phyloP scores from a whole-genome alignment of 495 filamentous ascomycete species.

The Hypomontagnella submonticulosa region DNA sequence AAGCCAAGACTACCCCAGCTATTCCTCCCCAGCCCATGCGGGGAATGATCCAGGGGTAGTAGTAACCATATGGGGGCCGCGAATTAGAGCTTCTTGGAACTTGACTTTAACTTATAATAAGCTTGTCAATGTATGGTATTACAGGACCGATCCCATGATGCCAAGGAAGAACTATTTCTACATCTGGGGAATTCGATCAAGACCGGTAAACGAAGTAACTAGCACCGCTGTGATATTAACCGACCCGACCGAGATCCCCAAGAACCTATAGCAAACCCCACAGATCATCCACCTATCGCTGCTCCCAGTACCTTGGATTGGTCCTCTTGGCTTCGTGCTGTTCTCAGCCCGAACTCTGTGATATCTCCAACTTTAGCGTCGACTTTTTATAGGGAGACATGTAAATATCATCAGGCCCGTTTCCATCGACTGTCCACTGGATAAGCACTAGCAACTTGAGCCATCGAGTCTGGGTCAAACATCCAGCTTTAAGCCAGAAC shows the following conservation, averaged over 20 bases:
- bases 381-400: background rate
- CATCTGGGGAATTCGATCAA: constrained; percentile 8
- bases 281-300: constrained; percentile 44
- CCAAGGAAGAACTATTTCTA: constrained; percentile 7
- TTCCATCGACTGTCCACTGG: background rate
- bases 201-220: constrained; percentile 1
- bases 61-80: constrained; percentile 10
- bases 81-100: background rate
- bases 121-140: background rate
- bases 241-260: constrained; percentile 26
- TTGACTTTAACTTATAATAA: constrained; percentile 1
- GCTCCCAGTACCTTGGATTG: constrained; percentile 15
- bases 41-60: constrained; percentile 14
- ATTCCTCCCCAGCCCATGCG: constrained; percentile 21
- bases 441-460: background rate
- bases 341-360: constrained; percentile 9
- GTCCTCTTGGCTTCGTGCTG: constrained; percentile 18
- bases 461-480: background rate
- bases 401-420: constrained; percentile 2
- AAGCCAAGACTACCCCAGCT: constrained; percentile 10
- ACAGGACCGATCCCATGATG: constrained; percentile 5
- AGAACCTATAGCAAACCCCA: constrained; percentile 23
- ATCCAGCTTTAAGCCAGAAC: background rate
- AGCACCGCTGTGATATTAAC: constrained; percentile 25
- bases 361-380: constrained; percentile 4